These are phyloP conservation scores for Carex pumila DNA, from an alignment of 176 grass and related monocot genomes.

Conservation along the genomic window DNA sequence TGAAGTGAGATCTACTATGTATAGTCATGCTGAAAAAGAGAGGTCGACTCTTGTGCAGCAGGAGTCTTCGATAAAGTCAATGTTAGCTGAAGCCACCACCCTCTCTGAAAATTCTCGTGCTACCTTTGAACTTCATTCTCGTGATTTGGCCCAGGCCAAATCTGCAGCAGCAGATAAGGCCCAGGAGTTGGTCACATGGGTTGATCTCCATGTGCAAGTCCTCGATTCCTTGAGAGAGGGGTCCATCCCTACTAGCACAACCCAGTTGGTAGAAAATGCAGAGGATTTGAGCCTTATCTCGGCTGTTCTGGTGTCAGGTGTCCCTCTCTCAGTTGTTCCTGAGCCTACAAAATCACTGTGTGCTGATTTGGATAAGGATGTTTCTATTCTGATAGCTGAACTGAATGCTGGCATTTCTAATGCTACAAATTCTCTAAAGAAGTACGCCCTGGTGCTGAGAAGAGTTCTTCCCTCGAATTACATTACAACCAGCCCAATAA, in stretches of 20 bases:
- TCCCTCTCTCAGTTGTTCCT: constrained; percentile 89
- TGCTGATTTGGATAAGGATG: constrained; percentile 83
- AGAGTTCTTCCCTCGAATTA: constrained; percentile 79
- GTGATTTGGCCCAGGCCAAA: constrained; percentile 73
- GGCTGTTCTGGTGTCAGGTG: constrained; percentile 64
- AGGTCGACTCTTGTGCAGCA: constrained; percentile 68
- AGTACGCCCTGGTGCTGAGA: constrained; percentile 70
- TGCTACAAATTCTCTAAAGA: constrained; percentile 55
- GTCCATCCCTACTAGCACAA: constrained; percentile 37
- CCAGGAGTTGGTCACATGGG: constrained; percentile 60
- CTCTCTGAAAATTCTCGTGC: constrained; percentile 57
- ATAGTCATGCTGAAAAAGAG: constrained; percentile 92
- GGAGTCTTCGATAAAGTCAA: constrained; percentile 72
- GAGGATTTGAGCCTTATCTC: constrained; percentile 72
- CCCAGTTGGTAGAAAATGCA: constrained; percentile 43
- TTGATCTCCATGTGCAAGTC: constrained; percentile 75
- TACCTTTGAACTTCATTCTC: constrained; percentile 70
- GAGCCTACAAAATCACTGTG: constrained; percentile 81
- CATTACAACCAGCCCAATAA: constrained; percentile 69
- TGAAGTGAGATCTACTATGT: constrained; percentile 57
- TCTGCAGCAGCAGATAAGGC: constrained; percentile 52
- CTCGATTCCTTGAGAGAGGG: constrained; percentile 64
- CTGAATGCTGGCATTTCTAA: constrained; percentile 60
- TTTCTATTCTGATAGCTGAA: constrained; percentile 71
- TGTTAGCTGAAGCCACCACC: constrained; percentile 73